Percentiles rank a stretch among this genome's conserved stretches.
phyloP scores from a whole-genome alignment of 169 alveolate genomes.

The Prorocentrum cordatum region DNA sequence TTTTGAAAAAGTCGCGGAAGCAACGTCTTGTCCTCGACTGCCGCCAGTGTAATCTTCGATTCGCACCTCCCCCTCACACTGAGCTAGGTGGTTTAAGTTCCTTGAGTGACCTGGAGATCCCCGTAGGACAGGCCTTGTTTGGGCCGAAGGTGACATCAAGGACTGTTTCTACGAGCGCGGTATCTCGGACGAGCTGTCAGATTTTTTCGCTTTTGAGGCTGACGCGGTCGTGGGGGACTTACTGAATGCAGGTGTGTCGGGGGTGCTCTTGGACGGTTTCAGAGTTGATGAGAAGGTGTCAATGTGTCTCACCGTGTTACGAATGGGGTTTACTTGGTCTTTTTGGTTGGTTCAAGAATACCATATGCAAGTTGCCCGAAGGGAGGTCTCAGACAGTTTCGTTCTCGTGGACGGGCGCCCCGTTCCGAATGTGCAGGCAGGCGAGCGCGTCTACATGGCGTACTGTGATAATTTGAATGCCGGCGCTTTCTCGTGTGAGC shows the following conservation, averaged over 20 bases:
- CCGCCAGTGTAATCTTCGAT: background rate
- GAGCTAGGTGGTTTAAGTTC: background rate
- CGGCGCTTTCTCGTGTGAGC: background rate
- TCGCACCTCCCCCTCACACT: background rate
- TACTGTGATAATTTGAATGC: background rate
- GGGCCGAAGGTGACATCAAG: background rate
- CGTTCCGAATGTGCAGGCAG: no score
- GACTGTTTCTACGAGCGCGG: constrained; percentile 1
- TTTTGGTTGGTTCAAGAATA: background rate
- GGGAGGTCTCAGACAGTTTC: background rate
- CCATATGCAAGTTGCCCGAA: background rate
- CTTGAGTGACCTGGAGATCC: background rate
- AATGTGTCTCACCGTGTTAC: background rate
- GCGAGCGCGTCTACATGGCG: background rate
- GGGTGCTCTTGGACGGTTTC: background rate
- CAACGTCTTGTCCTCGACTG: background rate
- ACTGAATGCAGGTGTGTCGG: background rate
- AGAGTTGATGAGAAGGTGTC: background rate
- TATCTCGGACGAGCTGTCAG: background rate
- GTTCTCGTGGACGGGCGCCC: background rate
- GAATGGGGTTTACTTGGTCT: background rate
- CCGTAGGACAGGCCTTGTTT: background rate
- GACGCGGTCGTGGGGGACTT: background rate
- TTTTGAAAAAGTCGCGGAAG: background rate
- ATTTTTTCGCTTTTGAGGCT: background rate